Evolutionary conservation across 331 rosid species (phyloP), one percentile per base, ranked within the genome.

Genomic region (Rosa hybrid): DNA sequence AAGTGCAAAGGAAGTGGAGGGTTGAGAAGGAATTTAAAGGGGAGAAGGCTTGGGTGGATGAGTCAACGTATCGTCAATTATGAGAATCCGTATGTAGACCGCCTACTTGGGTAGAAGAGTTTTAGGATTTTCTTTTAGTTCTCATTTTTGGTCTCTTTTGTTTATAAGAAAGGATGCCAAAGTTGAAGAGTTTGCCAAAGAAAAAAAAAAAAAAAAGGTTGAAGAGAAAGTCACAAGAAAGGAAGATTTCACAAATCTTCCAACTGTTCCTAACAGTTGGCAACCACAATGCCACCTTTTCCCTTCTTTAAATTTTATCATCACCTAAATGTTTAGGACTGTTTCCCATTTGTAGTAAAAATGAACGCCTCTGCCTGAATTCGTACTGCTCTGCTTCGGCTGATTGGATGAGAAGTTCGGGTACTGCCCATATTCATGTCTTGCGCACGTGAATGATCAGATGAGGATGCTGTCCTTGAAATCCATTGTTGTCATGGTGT

Each of bases 171-270:
- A 81, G 34, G 67, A 77, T 68, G 87, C 87, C 88, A 91, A 91
- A 91, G 89, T 86, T 89, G 94, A 86, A 78, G 81, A 80, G 84
- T 27, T 27, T 27, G 30, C 30, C 30, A 1, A 27, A 27, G 30
- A 27, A n/a, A n/a, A 27, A 27, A 27, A 27, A 27, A 27, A 27
- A 27, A 27, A 1, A 27, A 27, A 27, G 30, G 89, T 86, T 89
- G 94, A 86, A 78, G 81, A 80, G 84, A 76, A 94, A 91, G 90
- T 85, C 88, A 84, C 89, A 80, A 76, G 87, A 86, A 89, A 86
- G 88, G 77, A 86, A 92, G 97, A 95, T 92, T 86, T 86, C 76
- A 82, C 84, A 88, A 88, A 92, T 92, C 98, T 89, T 93, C 44
- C 86, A 78, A 89, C 98, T 90, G 89, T 94, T 89, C 68, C 80